Conservation (phyloP, 345 rosid species). For the Balakata baccata region DNA sequence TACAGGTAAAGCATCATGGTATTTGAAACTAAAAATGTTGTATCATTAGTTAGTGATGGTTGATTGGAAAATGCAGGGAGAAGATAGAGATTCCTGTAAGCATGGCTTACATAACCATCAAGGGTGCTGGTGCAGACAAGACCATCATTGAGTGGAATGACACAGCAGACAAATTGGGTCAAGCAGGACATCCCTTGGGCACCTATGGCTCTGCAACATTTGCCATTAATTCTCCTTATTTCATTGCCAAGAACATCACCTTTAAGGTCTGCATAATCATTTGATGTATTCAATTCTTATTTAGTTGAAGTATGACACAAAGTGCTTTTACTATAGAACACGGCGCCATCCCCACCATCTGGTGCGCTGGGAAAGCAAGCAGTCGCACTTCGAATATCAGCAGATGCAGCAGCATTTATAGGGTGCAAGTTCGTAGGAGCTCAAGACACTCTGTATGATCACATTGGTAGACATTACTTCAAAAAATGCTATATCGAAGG, state of each 20-base stretch:
- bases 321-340: slow-evolving; percentile 27
- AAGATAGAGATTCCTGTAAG: slow-evolving; percentile 43
- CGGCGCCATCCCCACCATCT: slow-evolving; percentile 38
- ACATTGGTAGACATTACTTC: slow-evolving; percentile 43
- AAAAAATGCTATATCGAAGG: slow-evolving; percentile 44
- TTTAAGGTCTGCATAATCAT: slow-evolving; percentile 37
- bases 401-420: slow-evolving; percentile 38
- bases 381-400: slow-evolving; percentile 42
- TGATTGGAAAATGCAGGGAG: slow-evolving; percentile 31
- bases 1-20: slow-evolving; percentile 21
- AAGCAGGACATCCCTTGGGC: slow-evolving; percentile 33
- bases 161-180: slow-evolving; percentile 36
- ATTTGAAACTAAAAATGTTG: not conserved
- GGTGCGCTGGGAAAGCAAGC: slow-evolving; percentile 48
- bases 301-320: not conserved
- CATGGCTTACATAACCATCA: slow-evolving; percentile 37
- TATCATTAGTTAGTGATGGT: not conserved
- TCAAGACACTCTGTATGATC: slow-evolving; percentile 49
- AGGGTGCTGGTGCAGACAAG: slow-evolving; percentile 41
- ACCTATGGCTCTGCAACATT: slow-evolving; percentile 50
- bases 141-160: slow-evolving; percentile 42
- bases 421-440: slow-evolving; percentile 41
- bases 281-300: not conserved
- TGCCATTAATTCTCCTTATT: slow-evolving; percentile 42
- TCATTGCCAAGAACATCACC: slow-evolving; percentile 47